A percentile compares a stretch with the other conserved stretches of the same genome.
Evolutionary conservation across 2,329 filamentous ascomycete genomes (phyloP).

Genomic region (Onygenales sp.): DNA sequence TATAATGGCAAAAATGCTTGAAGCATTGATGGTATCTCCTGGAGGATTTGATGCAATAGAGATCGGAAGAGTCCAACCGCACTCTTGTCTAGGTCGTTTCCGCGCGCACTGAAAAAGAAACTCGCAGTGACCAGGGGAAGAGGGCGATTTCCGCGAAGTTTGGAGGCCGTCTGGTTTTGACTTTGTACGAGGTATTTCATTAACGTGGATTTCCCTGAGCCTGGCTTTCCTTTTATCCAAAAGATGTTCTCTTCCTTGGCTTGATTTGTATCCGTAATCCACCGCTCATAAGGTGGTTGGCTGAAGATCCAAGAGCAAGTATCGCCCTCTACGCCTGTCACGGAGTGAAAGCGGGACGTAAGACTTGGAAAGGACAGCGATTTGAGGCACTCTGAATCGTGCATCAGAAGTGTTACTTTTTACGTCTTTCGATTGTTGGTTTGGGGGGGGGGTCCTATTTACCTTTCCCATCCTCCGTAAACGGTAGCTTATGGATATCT

Average conservation of each 20-base stretch:
- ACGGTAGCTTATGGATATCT: too few species aligned
- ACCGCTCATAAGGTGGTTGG: neutral
- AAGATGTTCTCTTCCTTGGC: neutral
- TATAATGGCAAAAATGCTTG: neutral
- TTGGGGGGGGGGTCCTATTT: too few species aligned
- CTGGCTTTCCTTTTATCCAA: neutral
- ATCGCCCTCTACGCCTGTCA: neutral
- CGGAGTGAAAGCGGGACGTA: neutral
- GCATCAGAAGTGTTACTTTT: too few species aligned
- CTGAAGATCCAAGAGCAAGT: neutral
- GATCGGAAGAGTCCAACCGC: neutral
- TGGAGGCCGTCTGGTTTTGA: too few species aligned
- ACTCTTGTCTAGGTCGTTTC: too few species aligned
- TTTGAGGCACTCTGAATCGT: neutral
- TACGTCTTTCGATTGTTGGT: too few species aligned
- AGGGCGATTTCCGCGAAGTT: too few species aligned
- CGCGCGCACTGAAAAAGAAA: too few species aligned
- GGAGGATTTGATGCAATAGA: neutral
- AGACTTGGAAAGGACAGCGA: neutral
- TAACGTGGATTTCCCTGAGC: neutral
- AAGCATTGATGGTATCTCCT: neutral
- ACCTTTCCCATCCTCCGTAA: too few species aligned
- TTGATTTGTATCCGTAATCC: neutral
- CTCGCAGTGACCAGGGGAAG: too few species aligned
- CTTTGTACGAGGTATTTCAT: neutral